phyloP scores from a whole-genome alignment of 2,329 filamentous ascomycete genomes.

The Botryosphaeria dothidea region DNA sequence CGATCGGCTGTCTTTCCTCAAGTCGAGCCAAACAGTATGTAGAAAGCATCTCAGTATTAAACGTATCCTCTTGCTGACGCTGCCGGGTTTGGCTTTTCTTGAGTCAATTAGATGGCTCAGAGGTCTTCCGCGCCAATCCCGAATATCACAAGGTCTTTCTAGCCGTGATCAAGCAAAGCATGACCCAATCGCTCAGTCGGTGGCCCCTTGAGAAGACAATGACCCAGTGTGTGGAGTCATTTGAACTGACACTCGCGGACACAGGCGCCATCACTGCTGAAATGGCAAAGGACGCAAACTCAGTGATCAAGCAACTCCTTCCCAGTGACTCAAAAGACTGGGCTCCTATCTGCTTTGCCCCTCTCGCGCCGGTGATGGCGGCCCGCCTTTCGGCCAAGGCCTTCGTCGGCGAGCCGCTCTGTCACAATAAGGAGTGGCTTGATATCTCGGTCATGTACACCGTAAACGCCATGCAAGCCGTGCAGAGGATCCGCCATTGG shows the following conservation, averaged over 20 bases:
- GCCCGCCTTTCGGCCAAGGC: constrained; percentile 31
- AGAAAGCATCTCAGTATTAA: too few relatives aligned
- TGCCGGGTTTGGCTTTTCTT: neutral
- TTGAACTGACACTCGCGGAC: neutral
- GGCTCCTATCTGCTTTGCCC: constrained; percentile 27
- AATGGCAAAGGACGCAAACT: neutral
- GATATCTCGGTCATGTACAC: constrained; percentile 36
- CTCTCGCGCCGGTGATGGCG: constrained; percentile 41
- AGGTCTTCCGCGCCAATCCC: neutral
- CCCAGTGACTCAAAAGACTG: neutral
- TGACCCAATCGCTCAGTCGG: neutral
- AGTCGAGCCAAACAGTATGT: neutral
- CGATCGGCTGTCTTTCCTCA: neutral
- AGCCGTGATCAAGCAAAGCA: neutral
- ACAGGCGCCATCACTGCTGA: neutral
- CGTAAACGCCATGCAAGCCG: constrained; percentile 35
- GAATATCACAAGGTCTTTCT: neutral
- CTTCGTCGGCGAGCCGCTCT: constrained; percentile 40
- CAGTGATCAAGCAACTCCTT: neutral
- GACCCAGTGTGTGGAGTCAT: too few relatives aligned
- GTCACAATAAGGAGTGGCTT: constrained; percentile 43
- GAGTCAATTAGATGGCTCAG: neutral
- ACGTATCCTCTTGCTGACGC: neutral
- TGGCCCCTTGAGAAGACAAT: neutral
- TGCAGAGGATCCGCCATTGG: constrained; percentile 35